Percentiles rank a stretch among this genome's conserved stretches.
phyloP scores from a whole-genome alignment of 73 alveolate genomes.

The Paraurostyla sp. region DNA sequence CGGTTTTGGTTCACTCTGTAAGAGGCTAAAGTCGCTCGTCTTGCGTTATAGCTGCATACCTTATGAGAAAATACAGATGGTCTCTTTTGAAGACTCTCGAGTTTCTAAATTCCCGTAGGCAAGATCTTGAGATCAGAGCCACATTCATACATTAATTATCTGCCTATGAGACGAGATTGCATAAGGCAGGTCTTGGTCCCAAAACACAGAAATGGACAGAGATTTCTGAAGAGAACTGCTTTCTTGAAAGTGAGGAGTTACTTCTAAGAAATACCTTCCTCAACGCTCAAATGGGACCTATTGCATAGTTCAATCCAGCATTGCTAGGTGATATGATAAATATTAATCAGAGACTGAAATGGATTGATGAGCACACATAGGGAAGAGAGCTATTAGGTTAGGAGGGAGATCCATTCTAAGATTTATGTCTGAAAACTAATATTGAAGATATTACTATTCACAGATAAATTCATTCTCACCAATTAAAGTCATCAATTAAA shows the following conservation, averaged over 20 bases:
- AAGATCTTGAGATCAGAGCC: conserved; percentile 86
- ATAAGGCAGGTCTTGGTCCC: conserved; percentile 78
- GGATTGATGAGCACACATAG: conserved; percentile 58
- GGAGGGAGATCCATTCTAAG: conserved; percentile 51
- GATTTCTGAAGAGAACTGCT: conserved; percentile 70
- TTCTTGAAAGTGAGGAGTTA: conserved; percentile 83
- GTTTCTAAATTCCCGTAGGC: conserved; percentile 80
- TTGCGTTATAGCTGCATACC: conserved; percentile 79
- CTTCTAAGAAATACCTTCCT: conserved; percentile 91
- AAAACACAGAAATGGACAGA: conserved; percentile 89
- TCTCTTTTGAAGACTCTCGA: conserved; percentile 81
- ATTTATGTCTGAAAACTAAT: conserved; percentile 26
- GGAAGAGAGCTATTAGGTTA: conserved; percentile 20
- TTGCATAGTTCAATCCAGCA: conserved; percentile 75
- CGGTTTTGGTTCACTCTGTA: conserved; percentile 80
- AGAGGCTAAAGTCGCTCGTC: conserved; percentile 81
- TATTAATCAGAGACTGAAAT: conserved; percentile 36
- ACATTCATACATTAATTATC: conserved; percentile 82
- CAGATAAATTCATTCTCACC: not conserved
- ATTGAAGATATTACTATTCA: conserved; percentile 21
- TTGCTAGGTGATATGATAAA: not conserved
- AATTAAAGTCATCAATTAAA: not conserved
- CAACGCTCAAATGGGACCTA: conserved; percentile 92
- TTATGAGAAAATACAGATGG: conserved; percentile 87
- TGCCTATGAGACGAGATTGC: conserved; percentile 82